These are phyloP conservation scores for Pisolithus orientalis DNA, from an alignment of 768 basidiomycete genomes.

Conservation along the genomic window DNA sequence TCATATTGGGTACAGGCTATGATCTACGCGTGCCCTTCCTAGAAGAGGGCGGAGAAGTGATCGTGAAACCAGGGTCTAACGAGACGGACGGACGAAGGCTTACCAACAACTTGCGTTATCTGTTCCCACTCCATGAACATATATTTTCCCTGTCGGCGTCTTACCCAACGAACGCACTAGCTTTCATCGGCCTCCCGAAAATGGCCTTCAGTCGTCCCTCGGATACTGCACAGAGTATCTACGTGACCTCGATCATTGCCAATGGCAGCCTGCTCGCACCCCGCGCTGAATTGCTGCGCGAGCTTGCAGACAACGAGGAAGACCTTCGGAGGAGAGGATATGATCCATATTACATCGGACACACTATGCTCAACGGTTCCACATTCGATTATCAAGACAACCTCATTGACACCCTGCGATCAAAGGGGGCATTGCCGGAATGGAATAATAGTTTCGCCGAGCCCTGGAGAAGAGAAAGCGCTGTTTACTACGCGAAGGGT, in stretches of 20 bases:
- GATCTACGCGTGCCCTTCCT: constrained; percentile 47
- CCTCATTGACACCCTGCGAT: neutral
- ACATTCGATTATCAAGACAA: constrained; percentile 38
- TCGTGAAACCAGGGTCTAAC: constrained; percentile 8
- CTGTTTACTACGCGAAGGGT: neutral
- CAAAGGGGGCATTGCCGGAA: constrained; percentile 31
- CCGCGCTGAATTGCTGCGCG: constrained; percentile 34
- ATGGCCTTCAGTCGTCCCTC: too few relatives aligned
- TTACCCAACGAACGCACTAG: too few relatives aligned
- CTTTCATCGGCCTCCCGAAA: too few relatives aligned
- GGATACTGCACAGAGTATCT: too few relatives aligned
- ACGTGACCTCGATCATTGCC: constrained; percentile 43
- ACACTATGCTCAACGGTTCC: constrained; percentile 32
- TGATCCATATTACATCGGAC: constrained; percentile 28
- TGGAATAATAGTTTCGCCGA: constrained; percentile 44
- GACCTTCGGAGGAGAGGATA: neutral
- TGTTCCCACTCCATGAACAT: too few relatives aligned
- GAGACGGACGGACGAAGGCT: constrained; percentile 19
- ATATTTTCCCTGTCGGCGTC: too few relatives aligned
- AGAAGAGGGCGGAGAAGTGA: constrained; percentile 12
- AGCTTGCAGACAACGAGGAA: constrained; percentile 38
- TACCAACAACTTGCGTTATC: constrained; percentile 35
- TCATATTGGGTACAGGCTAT: constrained; percentile 55
- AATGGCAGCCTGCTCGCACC: constrained; percentile 36
- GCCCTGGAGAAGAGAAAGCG: constrained; percentile 34